Evolutionary conservation across 345 rosid genomes (phyloP), one percentile per base, ranked within the genome.

Genomic region (Rhodomyrtus tomentosa): DNA sequence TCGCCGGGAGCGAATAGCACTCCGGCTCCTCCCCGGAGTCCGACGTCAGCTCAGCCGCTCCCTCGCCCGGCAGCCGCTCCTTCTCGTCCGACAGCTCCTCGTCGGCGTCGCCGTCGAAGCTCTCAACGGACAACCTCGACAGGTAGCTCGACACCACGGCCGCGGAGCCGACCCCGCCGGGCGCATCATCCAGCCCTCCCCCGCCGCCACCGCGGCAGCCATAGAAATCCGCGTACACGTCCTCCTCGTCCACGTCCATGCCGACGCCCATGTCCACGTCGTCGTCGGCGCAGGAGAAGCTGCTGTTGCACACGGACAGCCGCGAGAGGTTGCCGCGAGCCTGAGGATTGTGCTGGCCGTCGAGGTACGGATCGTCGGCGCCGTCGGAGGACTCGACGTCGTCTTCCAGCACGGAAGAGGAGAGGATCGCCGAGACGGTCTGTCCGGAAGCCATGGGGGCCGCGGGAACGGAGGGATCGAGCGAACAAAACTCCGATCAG

Each of bases 41-140:
- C 6, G 93, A 93, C 0, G 91, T 89, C 79, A 90, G 62, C 27
- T 83, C 89, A n/a, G 59, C 85, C 82, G 82, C 82, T 51, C 58
- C 88, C 82, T 74, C 22, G 55, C 24, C 45, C 52, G 24, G 40
- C 80, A 15, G 84, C 18, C 56, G 86, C 56, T 88, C 89, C 38
- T 89, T 74, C 1, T 87, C 90, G 16, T 92, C 95, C 49, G 96
- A 94, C 40, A 92, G 89, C 83, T 97, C 98, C 85, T 87, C 98
- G 81, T 95, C 96, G 4, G 95, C 98, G 83, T 95, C 96, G 3
- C 95, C 98, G 81, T 95, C 98, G 80, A 94, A 95, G 86, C 89
- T 90, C 84, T 94, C 98, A 0, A 94, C 68, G 1, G 98, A 91
- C 85, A 93, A 58, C 50, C 90, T 90, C 27, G 96, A 87, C 90